A percentile compares a stretch with the other conserved stretches of the same genome.
phyloP scores from a whole-genome alignment of 345 rosid species.

The Camelina laxa region DNA sequence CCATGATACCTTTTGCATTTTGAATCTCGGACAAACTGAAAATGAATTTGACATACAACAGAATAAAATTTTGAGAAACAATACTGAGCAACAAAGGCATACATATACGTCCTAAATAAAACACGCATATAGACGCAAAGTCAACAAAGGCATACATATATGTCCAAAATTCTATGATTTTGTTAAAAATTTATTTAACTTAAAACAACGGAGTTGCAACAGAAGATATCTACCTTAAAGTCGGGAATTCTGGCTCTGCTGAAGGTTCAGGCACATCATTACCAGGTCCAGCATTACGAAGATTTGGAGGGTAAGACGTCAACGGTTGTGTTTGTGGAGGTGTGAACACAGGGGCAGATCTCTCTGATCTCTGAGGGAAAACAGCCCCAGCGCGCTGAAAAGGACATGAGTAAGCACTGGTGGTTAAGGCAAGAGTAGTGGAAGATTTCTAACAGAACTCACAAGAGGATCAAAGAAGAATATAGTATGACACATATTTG shows the following conservation, averaged over 20 bases:
- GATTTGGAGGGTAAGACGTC: conserved; percentile 78
- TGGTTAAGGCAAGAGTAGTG: conserved; percentile 21
- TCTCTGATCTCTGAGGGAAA: conserved; percentile 92
- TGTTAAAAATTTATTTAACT: conserved; percentile 11
- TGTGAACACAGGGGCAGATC: conserved; percentile 90
- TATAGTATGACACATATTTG: not conserved
- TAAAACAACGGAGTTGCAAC: conserved; percentile 11
- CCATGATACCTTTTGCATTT: conserved; percentile 97
- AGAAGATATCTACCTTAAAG: conserved; percentile 64
- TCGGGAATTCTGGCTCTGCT: conserved; percentile 87
- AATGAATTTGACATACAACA: conserved; percentile 44
- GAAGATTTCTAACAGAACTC: conserved; percentile 20
- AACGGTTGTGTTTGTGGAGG: conserved; percentile 95
- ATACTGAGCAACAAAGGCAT: conserved; percentile 31
- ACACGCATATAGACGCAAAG: conserved; percentile 5
- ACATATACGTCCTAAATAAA: not conserved
- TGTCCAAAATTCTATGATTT: not conserved
- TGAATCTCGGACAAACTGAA: conserved; percentile 94
- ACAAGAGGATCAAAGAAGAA: conserved; percentile 3
- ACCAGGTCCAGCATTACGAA: conserved; percentile 62
- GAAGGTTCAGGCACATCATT: conserved; percentile 72
- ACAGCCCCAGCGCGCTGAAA: conserved; percentile 99
- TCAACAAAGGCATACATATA: not conserved
- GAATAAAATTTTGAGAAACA: conserved; percentile 25
- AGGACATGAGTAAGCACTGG: conserved; percentile 25